Evolutionary conservation across 1,284 basidiomycete species (phyloP), one percentile per base, ranked within the genome.

Genomic region (Trichosporon ovoides): DNA sequence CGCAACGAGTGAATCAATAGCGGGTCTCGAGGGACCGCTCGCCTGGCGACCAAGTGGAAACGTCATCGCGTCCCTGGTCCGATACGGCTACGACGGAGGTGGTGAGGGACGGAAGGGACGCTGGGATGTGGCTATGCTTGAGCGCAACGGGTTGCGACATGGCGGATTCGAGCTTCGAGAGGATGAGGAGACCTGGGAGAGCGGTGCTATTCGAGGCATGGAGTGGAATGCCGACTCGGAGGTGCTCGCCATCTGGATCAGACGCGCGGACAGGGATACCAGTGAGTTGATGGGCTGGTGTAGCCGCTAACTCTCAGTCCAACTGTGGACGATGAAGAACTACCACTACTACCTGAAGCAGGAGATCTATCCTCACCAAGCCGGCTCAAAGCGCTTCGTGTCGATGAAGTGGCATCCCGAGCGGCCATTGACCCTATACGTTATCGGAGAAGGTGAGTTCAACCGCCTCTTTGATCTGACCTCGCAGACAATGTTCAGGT

Each of bases 261-360:
- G 88, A 68, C 77, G 82, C 28, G 57, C 56, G n/a, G 79, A 81
- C 2, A 83, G 81, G 2, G 87, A 92, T 76, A 78, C 86, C 48
- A 84, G 88, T 89, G 68, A 74, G 83, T 76, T 11, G 10, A 28
- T 28, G 7, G 10, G 13, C 3, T 38, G 12, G 38, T 13, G 24
- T n/a, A 13, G 12, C 31, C 18, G 55, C 66, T 66, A 22, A 68
- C 54, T 53, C 56, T 56, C 65, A 87, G 90, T 98, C 19, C 96
- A 99, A 77, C 79, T 98, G 2, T 99, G 93, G 92, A 89, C 91
- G 0, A 91, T 83, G 22, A 87, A 89, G 51, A 99, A 99, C 75
- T 98, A 96, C 75, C 89, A 97, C 74, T 97, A 94, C 89, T 92
- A 95, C 76, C 82, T 98, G 58, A 96, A 96, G 76, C 89, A 93